Conservation (phyloP, 176 grass and related monocot species). For the Ensete ventricosum region DNA sequence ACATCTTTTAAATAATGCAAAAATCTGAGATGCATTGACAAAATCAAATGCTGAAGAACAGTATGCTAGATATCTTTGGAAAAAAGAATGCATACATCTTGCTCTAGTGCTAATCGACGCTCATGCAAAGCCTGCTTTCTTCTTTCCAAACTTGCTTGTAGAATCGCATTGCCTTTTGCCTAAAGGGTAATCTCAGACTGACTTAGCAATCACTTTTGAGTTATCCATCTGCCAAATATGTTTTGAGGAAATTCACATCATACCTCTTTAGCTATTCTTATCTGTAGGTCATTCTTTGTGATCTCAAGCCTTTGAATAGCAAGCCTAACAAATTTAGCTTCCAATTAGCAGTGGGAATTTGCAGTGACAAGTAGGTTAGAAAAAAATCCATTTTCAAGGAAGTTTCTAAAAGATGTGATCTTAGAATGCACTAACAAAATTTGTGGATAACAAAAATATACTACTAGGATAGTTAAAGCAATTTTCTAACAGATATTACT, state of each 20-base stretch:
- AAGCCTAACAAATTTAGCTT: constrained; percentile 53
- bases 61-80: background rate
- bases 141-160: constrained; percentile 97
- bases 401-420: background rate
- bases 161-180: constrained; percentile 97
- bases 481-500: no score
- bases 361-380: background rate
- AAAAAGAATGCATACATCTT: constrained; percentile 70
- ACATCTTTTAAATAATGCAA: background rate
- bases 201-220: background rate
- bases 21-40: background rate
- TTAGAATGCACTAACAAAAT: background rate
- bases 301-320: constrained; percentile 96
- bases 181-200: constrained; percentile 32
- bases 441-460: background rate
- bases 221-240: constrained; percentile 5
- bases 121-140: constrained; percentile 99
- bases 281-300: constrained; percentile 87
- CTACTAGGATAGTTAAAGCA: no score
- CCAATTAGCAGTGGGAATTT: background rate
- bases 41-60: background rate
- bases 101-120: constrained; percentile 84
- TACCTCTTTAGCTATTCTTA: constrained; percentile 97
- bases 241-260: background rate
- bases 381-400: background rate